Evolutionary conservation across 257 asterid species (phyloP).

Genomic region (Ehretia macrophylla): DNA sequence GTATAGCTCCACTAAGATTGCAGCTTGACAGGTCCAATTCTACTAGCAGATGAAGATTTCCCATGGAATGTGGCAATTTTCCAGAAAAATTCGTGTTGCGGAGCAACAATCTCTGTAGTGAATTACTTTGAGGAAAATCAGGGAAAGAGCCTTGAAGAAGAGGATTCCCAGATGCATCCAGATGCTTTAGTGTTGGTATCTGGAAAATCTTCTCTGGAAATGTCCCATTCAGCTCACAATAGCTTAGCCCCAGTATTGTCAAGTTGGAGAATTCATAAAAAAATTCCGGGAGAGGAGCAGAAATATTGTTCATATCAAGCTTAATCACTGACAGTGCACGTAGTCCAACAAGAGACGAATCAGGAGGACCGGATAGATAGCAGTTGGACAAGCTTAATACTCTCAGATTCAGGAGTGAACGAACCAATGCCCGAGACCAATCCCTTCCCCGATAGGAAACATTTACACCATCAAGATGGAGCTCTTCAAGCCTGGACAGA

Average conservation of each 20-base stretch:
- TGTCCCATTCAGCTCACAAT: conserved; percentile 24
- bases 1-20: conserved; percentile 1
- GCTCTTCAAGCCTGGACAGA: neutral
- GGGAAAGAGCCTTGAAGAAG: conserved; percentile 35
- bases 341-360: conserved; percentile 3
- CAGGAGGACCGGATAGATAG: conserved; percentile 8
- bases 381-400: conserved; percentile 4
- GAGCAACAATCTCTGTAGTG: conserved; percentile 17
- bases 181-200: conserved; percentile 8
- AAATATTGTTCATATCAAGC: conserved; percentile 19
- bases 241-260: conserved; percentile 10
- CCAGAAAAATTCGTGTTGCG: conserved; percentile 3
- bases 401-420: conserved; percentile 5
- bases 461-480: conserved; percentile 1
- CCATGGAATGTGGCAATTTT: conserved; percentile 1
- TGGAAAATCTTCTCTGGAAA: conserved; percentile 16
- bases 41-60: neutral
- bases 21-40: neutral
- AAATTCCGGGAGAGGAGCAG: conserved; percentile 13
- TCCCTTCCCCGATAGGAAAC: conserved; percentile 9
- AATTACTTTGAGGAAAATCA: conserved; percentile 19
- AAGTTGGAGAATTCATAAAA: conserved; percentile 23
- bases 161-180: conserved; percentile 7
- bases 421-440: conserved; percentile 2
- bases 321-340: conserved; percentile 18